phyloP scores from a whole-genome alignment of 257 asterid genomes.

The Vinca minor region DNA sequence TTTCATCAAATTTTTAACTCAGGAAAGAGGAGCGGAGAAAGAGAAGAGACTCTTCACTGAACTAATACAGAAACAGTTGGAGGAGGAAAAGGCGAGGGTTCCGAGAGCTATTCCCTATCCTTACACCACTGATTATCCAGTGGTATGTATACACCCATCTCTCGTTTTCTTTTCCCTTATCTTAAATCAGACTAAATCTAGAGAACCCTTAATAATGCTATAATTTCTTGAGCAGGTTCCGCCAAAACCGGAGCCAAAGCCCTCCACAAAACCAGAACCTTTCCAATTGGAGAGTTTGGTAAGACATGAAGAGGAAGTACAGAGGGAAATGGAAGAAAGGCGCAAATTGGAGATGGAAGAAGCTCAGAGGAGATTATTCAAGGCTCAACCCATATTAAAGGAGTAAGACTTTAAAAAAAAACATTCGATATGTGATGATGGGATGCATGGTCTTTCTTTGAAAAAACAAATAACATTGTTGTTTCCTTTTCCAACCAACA shows the following conservation, averaged over 20 bases:
- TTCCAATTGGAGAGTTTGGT: constrained; percentile 71
- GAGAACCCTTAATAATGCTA: neutral
- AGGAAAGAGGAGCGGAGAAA: constrained; percentile 93
- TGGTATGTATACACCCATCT: constrained; percentile 34
- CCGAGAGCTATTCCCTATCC: constrained; percentile 92
- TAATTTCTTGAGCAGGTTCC: constrained; percentile 48
- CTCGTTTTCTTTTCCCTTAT: neutral
- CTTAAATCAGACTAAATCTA: neutral
- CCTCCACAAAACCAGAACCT: constrained; percentile 84
- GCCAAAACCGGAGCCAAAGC: constrained; percentile 87
- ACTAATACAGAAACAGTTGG: constrained; percentile 57
- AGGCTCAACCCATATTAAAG: constrained; percentile 75
- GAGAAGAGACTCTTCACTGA: constrained; percentile 55
- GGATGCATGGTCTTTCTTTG: neutral
- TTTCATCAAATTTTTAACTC: too few species aligned
- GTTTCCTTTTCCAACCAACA: constrained; percentile 17
- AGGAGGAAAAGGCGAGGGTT: constrained; percentile 72
- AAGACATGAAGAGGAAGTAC: constrained; percentile 88
- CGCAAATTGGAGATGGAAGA: constrained; percentile 65
- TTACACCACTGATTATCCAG: constrained; percentile 91
- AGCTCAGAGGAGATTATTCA: constrained; percentile 70
- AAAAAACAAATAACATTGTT: neutral
- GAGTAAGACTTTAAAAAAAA: constrained; percentile 42
- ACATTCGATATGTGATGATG: neutral
- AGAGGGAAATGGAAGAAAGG: constrained; percentile 79